Conservation (phyloP, 305 asterid species). For the Fraxinus latifolia region DNA sequence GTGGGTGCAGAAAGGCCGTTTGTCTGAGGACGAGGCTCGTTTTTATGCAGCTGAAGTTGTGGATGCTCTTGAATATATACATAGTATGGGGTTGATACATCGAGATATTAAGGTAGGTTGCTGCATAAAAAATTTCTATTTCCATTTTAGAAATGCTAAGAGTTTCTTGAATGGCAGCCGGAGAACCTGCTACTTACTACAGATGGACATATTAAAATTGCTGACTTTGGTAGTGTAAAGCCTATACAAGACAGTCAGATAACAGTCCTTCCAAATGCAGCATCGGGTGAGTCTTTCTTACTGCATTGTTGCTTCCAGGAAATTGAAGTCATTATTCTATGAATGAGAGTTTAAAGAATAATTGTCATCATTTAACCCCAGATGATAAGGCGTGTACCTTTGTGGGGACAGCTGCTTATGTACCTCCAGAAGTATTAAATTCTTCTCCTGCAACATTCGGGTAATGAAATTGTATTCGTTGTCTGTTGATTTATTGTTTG, state of each 20-base stretch:
- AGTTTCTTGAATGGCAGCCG: constrained; percentile 63
- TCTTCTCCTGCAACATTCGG: constrained; percentile 88
- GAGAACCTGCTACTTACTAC: constrained; percentile 86
- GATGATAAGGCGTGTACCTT: constrained; percentile 99
- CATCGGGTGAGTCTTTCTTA: constrained; percentile 59
- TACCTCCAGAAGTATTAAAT: constrained; percentile 96
- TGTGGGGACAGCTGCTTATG: constrained; percentile 99
- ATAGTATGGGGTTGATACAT: constrained; percentile 94
- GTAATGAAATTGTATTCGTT: constrained; percentile 26
- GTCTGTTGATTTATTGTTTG: not conserved
- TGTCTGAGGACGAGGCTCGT: constrained; percentile 88
- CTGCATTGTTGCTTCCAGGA: not conserved
- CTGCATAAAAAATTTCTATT: constrained; percentile 11
- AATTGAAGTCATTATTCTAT: not conserved
- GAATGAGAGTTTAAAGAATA: not conserved
- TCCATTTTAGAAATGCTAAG: constrained; percentile 28
- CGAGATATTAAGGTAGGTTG: constrained; percentile 85
- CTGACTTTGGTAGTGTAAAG: constrained; percentile 98
- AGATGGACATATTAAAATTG: constrained; percentile 94
- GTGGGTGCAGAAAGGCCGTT: constrained; percentile 78
- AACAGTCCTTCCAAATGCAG: constrained; percentile 96
- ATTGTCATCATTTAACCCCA: constrained; percentile 25
- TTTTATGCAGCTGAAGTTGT: constrained; percentile 99
- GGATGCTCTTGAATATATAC: constrained; percentile 98
- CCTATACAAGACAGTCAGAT: constrained; percentile 93